Percentiles rank a stretch among this genome's conserved stretches.
Evolutionary conservation across 148 eudicot genomes (phyloP).

Genomic region (Fagopyrum tataricum): DNA sequence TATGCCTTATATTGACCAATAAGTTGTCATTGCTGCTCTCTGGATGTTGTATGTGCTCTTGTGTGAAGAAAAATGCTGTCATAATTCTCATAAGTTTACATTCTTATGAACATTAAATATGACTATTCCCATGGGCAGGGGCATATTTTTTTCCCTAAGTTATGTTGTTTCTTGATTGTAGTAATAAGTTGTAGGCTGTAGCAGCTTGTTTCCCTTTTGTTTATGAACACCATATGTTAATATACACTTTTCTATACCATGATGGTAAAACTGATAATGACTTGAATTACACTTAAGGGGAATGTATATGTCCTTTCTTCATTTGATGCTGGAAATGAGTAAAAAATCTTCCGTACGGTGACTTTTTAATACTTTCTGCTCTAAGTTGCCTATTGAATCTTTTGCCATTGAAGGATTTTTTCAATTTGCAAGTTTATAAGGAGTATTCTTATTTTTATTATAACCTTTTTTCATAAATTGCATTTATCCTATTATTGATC

Average conservation of each 20-base stretch:
- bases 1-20: no score
- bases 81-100: not conserved
- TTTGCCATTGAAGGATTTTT: not conserved
- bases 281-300: not conserved
- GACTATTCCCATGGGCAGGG: not conserved
- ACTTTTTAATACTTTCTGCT: no score
- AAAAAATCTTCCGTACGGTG: not conserved
- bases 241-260: not conserved
- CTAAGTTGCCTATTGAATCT: not conserved
- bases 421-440: not conserved
- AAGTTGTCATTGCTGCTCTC: not conserved
- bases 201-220: not conserved
- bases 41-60: not conserved
- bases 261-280: not conserved
- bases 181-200: not conserved
- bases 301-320: not conserved
- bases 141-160: not conserved
- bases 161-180: not conserved
- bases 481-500: not conserved
- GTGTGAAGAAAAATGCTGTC: not conserved
- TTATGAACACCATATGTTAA: not conserved
- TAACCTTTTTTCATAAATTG: constrained; percentile 2
- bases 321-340: not conserved
- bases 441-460: not conserved
- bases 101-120: not conserved